A percentile compares a stretch with the other conserved stretches of the same genome.
phyloP scores from a whole-genome alignment of 2,329 filamentous ascomycete genomes.

The Dactylellina cionopaga region DNA sequence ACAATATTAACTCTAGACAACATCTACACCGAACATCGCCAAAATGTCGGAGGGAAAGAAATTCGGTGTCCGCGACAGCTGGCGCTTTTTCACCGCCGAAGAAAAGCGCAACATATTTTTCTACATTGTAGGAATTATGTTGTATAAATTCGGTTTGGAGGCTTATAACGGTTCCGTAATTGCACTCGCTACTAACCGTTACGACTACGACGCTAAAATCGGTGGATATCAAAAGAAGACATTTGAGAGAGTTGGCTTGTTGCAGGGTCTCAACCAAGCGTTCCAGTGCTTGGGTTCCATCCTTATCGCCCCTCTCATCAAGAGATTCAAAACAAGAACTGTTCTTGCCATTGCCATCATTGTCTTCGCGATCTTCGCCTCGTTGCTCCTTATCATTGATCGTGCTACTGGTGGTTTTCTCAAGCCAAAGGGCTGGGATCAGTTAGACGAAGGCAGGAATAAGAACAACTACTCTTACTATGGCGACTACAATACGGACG shows the following conservation, averaged over 20 bases:
- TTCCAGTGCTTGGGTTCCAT: slow-evolving; percentile 66
- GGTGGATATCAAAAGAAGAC: slow-evolving; percentile 60
- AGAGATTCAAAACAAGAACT: slow-evolving; percentile 64
- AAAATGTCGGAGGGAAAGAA: slow-evolving; percentile 45
- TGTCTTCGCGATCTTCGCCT: slow-evolving; percentile 64
- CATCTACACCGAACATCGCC: not conserved
- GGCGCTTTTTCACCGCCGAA: slow-evolving; percentile 59
- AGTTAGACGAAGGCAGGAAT: slow-evolving; percentile 58
- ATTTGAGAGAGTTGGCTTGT: slow-evolving; percentile 64
- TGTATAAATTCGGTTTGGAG: slow-evolving; percentile 67
- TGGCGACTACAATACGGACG: slow-evolving; percentile 64
- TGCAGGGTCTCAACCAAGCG: slow-evolving; percentile 66
- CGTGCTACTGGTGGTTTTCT: slow-evolving; percentile 65
- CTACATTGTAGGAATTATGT: slow-evolving; percentile 66
- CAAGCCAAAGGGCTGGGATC: slow-evolving; percentile 56
- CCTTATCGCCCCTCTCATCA: slow-evolving; percentile 65
- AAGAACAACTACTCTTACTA: slow-evolving; percentile 61
- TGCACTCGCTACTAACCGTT: slow-evolving; percentile 65
- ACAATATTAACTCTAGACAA: not conserved
- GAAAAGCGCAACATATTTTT: slow-evolving; percentile 64
- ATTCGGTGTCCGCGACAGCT: slow-evolving; percentile 49
- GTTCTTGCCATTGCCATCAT: slow-evolving; percentile 63
- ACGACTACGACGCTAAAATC: slow-evolving; percentile 62
- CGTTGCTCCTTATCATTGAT: slow-evolving; percentile 65
- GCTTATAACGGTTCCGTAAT: slow-evolving; percentile 66